Conservation (phyloP, 2,329 filamentous ascomycete species). For the Dactylellina parvicollis region DNA sequence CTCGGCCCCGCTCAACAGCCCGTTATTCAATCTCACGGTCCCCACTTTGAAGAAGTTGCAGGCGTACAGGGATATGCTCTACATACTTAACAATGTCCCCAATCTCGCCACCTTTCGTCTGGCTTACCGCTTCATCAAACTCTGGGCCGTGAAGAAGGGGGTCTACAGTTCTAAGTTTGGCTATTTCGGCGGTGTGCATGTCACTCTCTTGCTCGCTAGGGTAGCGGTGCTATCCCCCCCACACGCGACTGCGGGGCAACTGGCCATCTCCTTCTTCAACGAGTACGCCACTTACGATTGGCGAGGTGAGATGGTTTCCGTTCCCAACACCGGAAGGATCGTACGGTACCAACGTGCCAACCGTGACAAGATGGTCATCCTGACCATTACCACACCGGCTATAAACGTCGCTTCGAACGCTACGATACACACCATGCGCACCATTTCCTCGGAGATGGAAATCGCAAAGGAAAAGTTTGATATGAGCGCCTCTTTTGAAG, state of each 20-base stretch:
- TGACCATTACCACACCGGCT: slow-evolving; percentile 71
- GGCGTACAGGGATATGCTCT: slow-evolving; percentile 71
- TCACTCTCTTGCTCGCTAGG: slow-evolving; percentile 70
- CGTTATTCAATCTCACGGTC: slow-evolving; percentile 68
- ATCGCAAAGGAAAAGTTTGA: slow-evolving; percentile 63
- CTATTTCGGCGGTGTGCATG: slow-evolving; percentile 72
- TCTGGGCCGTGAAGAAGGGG: slow-evolving; percentile 71
- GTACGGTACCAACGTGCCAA: slow-evolving; percentile 66
- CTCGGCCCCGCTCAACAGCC: slow-evolving; percentile 65
- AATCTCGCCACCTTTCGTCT: slow-evolving; percentile 69
- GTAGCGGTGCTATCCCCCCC: slow-evolving; percentile 67
- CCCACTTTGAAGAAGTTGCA: slow-evolving; percentile 72
- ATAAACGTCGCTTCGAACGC: slow-evolving; percentile 70
- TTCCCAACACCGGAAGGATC: slow-evolving; percentile 67
- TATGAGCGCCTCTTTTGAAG: slow-evolving; percentile 62
- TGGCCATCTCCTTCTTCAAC: slow-evolving; percentile 71
- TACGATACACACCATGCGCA: slow-evolving; percentile 66
- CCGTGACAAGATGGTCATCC: slow-evolving; percentile 71
- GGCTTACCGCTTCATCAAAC: slow-evolving; percentile 70
- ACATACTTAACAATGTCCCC: slow-evolving; percentile 70
- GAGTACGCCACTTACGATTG: slow-evolving; percentile 73
- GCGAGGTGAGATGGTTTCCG: slow-evolving; percentile 67
- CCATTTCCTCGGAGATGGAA: slow-evolving; percentile 66
- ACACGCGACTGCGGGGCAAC: slow-evolving; percentile 64
- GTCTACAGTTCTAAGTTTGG: slow-evolving; percentile 74